Evolutionary conservation across 1,284 basidiomycete genomes (phyloP).

Genomic region (Leccinum griseonigrum): DNA sequence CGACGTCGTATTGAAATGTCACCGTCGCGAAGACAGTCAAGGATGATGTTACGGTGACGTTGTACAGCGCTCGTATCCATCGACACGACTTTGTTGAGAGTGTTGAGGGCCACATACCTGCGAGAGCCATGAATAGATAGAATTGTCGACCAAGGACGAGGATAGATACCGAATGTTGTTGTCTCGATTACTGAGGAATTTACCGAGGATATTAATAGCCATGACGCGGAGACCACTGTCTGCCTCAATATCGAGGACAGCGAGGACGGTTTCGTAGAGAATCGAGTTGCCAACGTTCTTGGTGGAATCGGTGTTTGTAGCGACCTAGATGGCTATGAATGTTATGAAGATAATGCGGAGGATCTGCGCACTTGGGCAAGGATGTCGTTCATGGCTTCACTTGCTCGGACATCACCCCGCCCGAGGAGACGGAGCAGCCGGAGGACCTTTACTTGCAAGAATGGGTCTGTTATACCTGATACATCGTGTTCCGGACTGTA

Average conservation of each 20-base stretch:
- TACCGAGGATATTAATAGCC: constrained; percentile 99
- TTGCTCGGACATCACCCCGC: constrained; percentile 81
- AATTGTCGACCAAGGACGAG: background rate
- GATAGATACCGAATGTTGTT: constrained; percentile 89
- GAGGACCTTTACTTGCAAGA: constrained; percentile 97
- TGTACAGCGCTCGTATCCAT: constrained; percentile 99
- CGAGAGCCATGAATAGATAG: background rate
- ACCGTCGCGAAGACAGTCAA: constrained; percentile 97
- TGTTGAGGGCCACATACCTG: constrained; percentile 98
- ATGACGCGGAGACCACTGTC: constrained; percentile 95
- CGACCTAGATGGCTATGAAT: constrained; percentile 59
- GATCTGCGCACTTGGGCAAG: constrained; percentile 73
- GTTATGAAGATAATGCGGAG: background rate
- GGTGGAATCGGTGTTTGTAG: constrained; percentile 96
- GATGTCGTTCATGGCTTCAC: constrained; percentile 98
- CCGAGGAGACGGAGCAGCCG: constrained; percentile 90
- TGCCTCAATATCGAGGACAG: constrained; percentile 97
- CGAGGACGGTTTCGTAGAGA: constrained; percentile 96
- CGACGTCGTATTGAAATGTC: constrained; percentile 98
- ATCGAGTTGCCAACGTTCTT: constrained; percentile 99
- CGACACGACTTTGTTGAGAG: constrained; percentile 96
- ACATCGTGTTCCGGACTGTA: constrained; percentile 99
- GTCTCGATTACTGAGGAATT: constrained; percentile 96
- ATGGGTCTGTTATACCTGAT: constrained; percentile 98
- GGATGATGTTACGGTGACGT: constrained; percentile 95